phyloP scores from a whole-genome alignment of 73 alveolate genomes.

The Halteria grandinella region DNA sequence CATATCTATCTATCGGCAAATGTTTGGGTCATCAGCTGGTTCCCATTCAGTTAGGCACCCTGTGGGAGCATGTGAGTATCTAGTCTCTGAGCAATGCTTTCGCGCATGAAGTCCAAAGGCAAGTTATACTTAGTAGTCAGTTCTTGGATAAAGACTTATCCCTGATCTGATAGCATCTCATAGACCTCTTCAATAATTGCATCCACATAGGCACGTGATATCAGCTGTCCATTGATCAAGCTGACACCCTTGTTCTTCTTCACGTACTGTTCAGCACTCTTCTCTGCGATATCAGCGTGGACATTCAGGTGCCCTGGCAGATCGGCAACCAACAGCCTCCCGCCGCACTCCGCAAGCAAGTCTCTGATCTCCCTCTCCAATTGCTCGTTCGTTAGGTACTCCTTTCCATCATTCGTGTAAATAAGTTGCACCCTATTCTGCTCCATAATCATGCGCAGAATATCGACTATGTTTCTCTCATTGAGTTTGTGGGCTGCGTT shows the following conservation, averaged over 20 bases:
- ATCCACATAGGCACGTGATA: slow-evolving; percentile 38
- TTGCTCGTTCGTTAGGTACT: slow-evolving; percentile 56
- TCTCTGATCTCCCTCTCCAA: slow-evolving; percentile 52
- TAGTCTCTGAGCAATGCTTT: not conserved
- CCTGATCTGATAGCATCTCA: slow-evolving; percentile 32
- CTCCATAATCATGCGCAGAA: slow-evolving; percentile 16
- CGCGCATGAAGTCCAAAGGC: slow-evolving; percentile 42
- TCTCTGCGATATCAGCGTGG: slow-evolving; percentile 26
- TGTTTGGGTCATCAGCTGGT: slow-evolving; percentile 36
- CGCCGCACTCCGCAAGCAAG: slow-evolving; percentile 43
- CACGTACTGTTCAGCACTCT: not conserved
- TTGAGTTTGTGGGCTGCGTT: slow-evolving; percentile 12
- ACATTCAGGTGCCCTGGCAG: slow-evolving; percentile 44
- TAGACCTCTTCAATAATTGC: slow-evolving; percentile 44
- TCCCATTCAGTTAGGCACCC: slow-evolving; percentile 37
- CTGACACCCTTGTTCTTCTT: not conserved
- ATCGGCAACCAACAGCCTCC: slow-evolving; percentile 19
- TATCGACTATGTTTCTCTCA: slow-evolving; percentile 50
- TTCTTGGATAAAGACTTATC: slow-evolving; percentile 12
- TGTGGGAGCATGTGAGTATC: slow-evolving; percentile 26
- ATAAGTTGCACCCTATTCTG: slow-evolving; percentile 28
- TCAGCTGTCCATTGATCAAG: slow-evolving; percentile 42
- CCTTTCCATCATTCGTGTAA: slow-evolving; percentile 54
- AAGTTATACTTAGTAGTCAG: slow-evolving; percentile 41
- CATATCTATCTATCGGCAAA: slow-evolving; percentile 41